A percentile compares a stretch with the other conserved stretches of the same genome.
phyloP scores from a whole-genome alignment of 139 green algal genomes.

The Chlorella ohadii region DNA sequence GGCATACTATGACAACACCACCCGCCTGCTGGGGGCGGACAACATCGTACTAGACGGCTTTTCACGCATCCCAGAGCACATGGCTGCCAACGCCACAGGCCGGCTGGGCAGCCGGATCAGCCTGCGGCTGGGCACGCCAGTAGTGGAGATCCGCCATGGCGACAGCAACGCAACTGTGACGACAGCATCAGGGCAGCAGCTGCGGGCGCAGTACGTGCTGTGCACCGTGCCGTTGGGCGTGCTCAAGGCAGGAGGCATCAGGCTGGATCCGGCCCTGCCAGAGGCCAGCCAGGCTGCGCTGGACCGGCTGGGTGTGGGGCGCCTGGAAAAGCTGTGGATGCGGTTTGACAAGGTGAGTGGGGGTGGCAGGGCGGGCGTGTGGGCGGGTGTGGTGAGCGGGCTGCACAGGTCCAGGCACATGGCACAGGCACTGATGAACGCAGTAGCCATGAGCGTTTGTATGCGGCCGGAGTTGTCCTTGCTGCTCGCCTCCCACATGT shows the following conservation, averaged over 20 bases:
- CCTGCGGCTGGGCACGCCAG: constrained; percentile 8
- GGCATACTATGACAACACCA: constrained; percentile 6
- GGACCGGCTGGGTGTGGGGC: constrained; percentile 10
- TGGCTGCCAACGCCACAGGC: not conserved
- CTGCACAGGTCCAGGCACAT: too few species aligned
- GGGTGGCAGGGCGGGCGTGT: not conserved
- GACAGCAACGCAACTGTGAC: constrained; percentile 13
- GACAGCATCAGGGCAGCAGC: not conserved
- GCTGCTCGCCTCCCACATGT: too few species aligned
- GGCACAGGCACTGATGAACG: too few species aligned
- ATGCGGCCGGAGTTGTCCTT: too few species aligned
- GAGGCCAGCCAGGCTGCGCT: constrained; percentile 15
- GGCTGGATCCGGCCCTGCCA: constrained; percentile 38
- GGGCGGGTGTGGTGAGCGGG: too few species aligned
- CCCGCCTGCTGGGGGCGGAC: not conserved
- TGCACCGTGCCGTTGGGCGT: constrained; percentile 45
- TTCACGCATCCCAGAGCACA: not conserved
- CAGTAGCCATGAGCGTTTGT: too few species aligned
- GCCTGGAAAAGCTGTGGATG: constrained; percentile 27
- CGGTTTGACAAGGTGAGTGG: constrained; percentile 12
- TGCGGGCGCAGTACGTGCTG: constrained; percentile 45
- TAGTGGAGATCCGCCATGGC: not conserved
- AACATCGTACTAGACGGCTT: constrained; percentile 21
- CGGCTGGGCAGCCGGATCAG: not conserved
- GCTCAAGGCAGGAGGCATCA: constrained; percentile 2